Percentiles rank a stretch among this genome's conserved stretches.
phyloP scores from a whole-genome alignment of 331 rosid genomes.

The Acacia pycnantha region DNA sequence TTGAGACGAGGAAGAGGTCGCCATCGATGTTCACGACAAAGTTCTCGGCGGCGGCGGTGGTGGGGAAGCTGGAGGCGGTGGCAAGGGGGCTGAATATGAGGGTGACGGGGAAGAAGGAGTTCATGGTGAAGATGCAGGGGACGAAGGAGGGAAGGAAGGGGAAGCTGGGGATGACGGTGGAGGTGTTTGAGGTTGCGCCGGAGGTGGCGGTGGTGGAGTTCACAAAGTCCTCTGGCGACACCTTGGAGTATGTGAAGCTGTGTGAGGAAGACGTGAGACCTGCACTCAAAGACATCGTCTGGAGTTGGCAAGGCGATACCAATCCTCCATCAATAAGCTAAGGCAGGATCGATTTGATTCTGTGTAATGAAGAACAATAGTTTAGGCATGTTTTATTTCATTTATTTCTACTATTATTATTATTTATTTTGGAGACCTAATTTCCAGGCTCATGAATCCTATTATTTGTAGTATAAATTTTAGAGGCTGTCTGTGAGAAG shows the following conservation, averaged over 20 bases:
- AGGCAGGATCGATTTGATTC: neutral
- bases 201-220: conserved; percentile 76
- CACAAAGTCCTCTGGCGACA: conserved; percentile 59
- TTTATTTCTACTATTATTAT: neutral
- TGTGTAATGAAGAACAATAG: neutral
- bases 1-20: conserved; percentile 63
- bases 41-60: conserved; percentile 47
- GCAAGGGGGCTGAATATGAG: conserved; percentile 49
- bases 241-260: conserved; percentile 59
- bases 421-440: neutral
- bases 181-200: conserved; percentile 73
- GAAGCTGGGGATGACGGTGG: conserved; percentile 54
- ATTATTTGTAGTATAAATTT: neutral
- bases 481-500: neutral
- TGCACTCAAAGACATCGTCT: conserved; percentile 73
- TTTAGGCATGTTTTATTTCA: neutral
- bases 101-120: conserved; percentile 48
- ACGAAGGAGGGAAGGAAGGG: conserved; percentile 68
- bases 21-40: conserved; percentile 62
- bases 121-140: conserved; percentile 56
- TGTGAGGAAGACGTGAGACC: conserved; percentile 75
- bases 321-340: neutral
- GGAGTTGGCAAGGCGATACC: conserved; percentile 78
- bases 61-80: conserved; percentile 48
- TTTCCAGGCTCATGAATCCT: neutral